Conservation (phyloP, 1,284 basidiomycete species). For the Pseudozyma pruni region DNA sequence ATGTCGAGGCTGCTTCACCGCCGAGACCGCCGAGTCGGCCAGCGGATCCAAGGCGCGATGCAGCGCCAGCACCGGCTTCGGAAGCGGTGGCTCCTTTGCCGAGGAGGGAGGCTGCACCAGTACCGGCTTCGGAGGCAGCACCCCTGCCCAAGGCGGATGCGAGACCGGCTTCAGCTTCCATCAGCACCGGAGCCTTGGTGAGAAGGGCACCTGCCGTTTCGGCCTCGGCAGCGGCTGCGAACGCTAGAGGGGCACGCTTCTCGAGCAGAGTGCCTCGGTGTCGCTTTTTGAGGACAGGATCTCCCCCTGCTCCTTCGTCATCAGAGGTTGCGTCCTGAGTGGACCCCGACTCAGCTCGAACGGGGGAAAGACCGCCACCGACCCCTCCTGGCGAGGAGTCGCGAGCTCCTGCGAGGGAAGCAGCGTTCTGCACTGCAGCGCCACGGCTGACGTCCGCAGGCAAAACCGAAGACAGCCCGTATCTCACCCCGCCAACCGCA, state of each 20-base stretch:
- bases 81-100: not conserved
- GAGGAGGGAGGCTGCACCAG: not conserved
- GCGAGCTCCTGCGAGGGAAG: not conserved
- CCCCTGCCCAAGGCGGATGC: no score
- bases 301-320: no score
- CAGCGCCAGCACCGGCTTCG: slow-evolving; percentile 6
- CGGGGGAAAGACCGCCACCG: not conserved
- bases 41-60: not conserved
- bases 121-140: not conserved
- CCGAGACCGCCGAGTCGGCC: not conserved
- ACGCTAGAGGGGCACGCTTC: slow-evolving; percentile 2
- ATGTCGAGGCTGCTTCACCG: not conserved
- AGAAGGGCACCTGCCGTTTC: not conserved
- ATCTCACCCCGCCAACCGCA: not conserved
- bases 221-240: not conserved
- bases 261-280: not conserved
- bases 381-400: no score
- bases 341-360: not conserved
- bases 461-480: not conserved
- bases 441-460: not conserved
- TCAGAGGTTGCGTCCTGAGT: not conserved
- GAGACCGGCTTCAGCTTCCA: not conserved
- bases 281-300: slow-evolving; percentile 26
- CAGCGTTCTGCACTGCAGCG: not conserved
- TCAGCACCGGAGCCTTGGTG: not conserved